phyloP scores from a whole-genome alignment of 768 basidiomycete species.

The Lentinula aciculospora region DNA sequence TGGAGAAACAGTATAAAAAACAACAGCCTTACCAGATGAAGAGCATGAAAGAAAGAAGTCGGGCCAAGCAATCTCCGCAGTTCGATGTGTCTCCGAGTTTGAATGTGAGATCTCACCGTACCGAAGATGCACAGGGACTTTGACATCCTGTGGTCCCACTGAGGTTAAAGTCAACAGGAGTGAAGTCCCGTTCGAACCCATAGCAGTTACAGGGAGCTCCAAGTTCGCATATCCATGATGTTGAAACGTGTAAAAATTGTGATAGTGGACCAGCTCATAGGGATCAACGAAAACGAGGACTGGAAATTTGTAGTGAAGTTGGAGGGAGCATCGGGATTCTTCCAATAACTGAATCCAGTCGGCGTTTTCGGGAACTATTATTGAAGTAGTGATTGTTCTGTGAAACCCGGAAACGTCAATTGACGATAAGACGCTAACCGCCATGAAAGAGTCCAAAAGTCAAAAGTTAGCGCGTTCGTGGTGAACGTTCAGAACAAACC shows the following conservation, averaged over 20 bases:
- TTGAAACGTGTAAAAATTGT: constrained; percentile 29
- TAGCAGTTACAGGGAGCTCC: constrained; percentile 38
- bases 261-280: constrained; percentile 37
- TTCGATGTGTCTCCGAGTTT: constrained; percentile 3
- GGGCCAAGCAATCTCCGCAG: constrained; percentile 29
- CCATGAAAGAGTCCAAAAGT: neutral
- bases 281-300: constrained; percentile 41
- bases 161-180: constrained; percentile 20
- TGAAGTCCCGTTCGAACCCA: constrained; percentile 18
- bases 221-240: constrained; percentile 39
- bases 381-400: neutral
- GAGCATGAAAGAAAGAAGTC: constrained; percentile 33
- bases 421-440: neutral
- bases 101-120: constrained; percentile 28
- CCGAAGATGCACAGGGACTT: constrained; percentile 40
- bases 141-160: constrained; percentile 11
- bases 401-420: neutral
- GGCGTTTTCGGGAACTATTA: neutral
- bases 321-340: constrained; percentile 24
- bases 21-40: constrained; percentile 15
- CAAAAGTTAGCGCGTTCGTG: neutral
- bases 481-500: neutral
- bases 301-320: constrained; percentile 35
- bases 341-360: neutral
- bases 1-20: neutral